phyloP scores from a whole-genome alignment of 768 basidiomycete genomes.

The Amanita thiersii region DNA sequence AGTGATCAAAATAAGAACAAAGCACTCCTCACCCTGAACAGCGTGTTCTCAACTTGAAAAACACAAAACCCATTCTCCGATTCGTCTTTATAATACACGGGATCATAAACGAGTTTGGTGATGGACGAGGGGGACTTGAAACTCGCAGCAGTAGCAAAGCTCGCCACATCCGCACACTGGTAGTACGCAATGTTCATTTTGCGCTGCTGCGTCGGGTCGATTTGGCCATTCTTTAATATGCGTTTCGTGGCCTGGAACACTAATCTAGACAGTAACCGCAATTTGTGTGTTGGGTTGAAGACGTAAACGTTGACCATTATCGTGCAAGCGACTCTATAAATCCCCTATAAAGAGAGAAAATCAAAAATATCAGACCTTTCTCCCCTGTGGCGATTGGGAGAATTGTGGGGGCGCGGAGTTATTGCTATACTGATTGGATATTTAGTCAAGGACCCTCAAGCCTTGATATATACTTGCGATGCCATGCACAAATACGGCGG shows the following conservation, averaged over 20 bases:
- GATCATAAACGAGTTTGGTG: slow-evolving; percentile 19
- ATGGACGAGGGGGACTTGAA: slow-evolving; percentile 3
- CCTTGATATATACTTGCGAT: slow-evolving; percentile 7
- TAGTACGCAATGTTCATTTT: slow-evolving; percentile 14
- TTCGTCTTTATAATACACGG: slow-evolving; percentile 25
- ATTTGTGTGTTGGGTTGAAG: slow-evolving; percentile 27
- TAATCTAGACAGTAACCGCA: slow-evolving; percentile 23
- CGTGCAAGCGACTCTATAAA: neutral
- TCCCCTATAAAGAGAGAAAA: neutral
- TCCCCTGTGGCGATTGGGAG: too few species aligned
- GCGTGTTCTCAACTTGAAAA: slow-evolving; percentile 49
- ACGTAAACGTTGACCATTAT: slow-evolving; percentile 30
- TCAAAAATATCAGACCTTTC: neutral
- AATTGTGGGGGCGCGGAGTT: neutral
- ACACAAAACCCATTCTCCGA: slow-evolving; percentile 44
- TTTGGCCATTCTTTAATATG: slow-evolving; percentile 13
- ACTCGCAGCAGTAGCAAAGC: slow-evolving; percentile 8
- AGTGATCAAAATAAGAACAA: neutral
- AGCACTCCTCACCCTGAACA: slow-evolving; percentile 50
- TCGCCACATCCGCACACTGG: slow-evolving; percentile 1
- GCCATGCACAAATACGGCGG: slow-evolving; percentile 6
- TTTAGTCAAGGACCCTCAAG: neutral
- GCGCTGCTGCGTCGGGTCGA: slow-evolving; percentile 4
- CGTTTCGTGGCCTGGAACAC: slow-evolving; percentile 25
- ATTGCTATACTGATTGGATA: slow-evolving; percentile 1